A percentile compares a stretch with the other conserved stretches of the same genome.
phyloP scores from a whole-genome alignment of 768 basidiomycete species.

The Lentinus brumalis region DNA sequence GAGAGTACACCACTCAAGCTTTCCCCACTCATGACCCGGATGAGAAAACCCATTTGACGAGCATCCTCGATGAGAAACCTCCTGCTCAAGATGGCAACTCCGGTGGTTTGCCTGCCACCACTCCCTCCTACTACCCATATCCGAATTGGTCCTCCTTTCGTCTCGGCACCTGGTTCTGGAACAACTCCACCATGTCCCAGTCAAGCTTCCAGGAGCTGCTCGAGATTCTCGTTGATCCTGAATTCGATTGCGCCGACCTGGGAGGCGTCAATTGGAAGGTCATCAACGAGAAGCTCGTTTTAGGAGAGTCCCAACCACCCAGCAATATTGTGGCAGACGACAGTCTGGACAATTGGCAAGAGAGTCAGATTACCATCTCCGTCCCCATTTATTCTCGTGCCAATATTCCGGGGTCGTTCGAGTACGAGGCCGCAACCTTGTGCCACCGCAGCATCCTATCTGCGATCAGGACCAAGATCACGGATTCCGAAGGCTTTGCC shows the following conservation, averaged over 20 bases:
- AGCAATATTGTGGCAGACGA: not conserved
- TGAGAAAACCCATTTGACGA: no score
- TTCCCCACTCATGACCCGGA: no score
- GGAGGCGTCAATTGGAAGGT: not conserved
- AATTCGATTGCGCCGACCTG: not conserved
- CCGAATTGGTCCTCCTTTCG: not conserved
- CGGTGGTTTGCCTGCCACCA: no score
- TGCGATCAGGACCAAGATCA: not conserved
- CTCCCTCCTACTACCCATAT: not conserved
- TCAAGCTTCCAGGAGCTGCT: not conserved
- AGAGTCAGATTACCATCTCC: not conserved
- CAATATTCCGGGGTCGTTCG: not conserved
- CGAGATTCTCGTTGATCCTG: not conserved
- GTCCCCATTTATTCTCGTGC: not conserved
- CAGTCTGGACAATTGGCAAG: not conserved
- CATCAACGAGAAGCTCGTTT: not conserved
- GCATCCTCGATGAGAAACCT: no score
- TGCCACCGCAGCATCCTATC: not conserved
- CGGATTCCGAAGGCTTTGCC: not conserved
- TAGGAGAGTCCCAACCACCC: no score
- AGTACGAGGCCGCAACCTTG: not conserved
- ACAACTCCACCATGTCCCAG: not conserved
- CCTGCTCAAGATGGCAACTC: no score
- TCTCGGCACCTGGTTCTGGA: not conserved
- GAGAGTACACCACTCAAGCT: no score